Evolutionary conservation across 495 filamentous ascomycete species (phyloP), one percentile per base, ranked within the genome.

Genomic region (Xylaria telfairii): DNA sequence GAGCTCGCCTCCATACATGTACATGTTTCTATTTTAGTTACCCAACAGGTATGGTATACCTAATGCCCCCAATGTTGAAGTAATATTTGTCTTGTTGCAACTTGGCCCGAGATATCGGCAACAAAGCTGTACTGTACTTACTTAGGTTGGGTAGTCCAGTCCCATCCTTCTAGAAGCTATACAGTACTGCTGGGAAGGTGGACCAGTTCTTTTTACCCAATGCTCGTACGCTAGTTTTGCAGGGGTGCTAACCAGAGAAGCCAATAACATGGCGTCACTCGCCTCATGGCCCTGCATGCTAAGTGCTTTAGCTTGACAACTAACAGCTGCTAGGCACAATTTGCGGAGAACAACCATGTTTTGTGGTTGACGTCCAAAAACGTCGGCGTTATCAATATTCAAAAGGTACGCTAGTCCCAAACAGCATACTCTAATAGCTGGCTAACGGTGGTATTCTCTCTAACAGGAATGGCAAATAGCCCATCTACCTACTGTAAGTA

Each of bases 221-320:
- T 10, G 3, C 46, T 49, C n/a, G 3, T 21, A 3, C 51, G 7
- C 59, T 62, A 26, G 39, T 17, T 44, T 41, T 64, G 41, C 61
- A 64, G 61, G 61, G 61, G 42, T 59, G 30, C 15, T n/a, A n/a
- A n/a, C n/a, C n/a, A n/a, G n/a, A n/a, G n/a, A n/a, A 44, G 19
- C 46, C 42, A 53, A 65, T 65, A 1, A 26, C 21, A 12, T 65
- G 17, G 39, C 39, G 41, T 17, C 41, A 30, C n/a, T 64, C 39
- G 37, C 13, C 39, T 42, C 3, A 61, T 21, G 34, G n/a, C 47
- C 61, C 61, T 44, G 37, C 21, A 37, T 3, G n/a, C 28, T 34
- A 32, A 56, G 12, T 37, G 34, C 34, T 37, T 4, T 30, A 56
- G 28, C 53, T 56, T 56, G 9, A 37, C 30, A 3, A 13, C 56